Evolutionary conservation across 2,329 filamentous ascomycete genomes (phyloP).

Genomic region (Paecilomyces fulvus): DNA sequence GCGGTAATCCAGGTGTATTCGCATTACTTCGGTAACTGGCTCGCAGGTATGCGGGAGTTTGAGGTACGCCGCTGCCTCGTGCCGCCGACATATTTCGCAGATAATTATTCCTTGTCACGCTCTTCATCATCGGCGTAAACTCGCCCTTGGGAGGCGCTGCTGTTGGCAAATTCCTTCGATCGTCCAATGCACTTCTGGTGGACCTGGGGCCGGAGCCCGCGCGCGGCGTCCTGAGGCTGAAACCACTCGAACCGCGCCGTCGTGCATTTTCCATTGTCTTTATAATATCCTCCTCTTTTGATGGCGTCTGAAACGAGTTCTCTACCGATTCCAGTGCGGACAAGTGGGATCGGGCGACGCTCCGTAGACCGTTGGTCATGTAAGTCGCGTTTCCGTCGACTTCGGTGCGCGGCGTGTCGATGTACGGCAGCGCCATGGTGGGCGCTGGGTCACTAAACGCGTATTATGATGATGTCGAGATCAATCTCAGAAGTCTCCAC

Average conservation of each 20-base stretch:
- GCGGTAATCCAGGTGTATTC: slow-evolving; percentile 65
- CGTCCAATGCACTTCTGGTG: slow-evolving; percentile 48
- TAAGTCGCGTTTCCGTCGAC: slow-evolving; percentile 78
- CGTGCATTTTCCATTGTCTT: slow-evolving; percentile 62
- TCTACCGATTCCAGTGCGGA: slow-evolving; percentile 70
- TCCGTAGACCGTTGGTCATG: slow-evolving; percentile 58
- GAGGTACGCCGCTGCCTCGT: slow-evolving; percentile 47
- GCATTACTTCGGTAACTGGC: slow-evolving; percentile 57
- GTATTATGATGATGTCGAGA: neutral
- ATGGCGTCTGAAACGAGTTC: slow-evolving; percentile 75
- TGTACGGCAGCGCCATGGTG: slow-evolving; percentile 58
- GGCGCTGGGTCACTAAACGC: slow-evolving; percentile 10
- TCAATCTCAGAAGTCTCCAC: neutral
- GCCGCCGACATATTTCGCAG: slow-evolving; percentile 49
- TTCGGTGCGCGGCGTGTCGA: slow-evolving; percentile 76
- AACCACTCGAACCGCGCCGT: slow-evolving; percentile 41
- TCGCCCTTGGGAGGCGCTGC: slow-evolving; percentile 55
- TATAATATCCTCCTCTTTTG: slow-evolving; percentile 67
- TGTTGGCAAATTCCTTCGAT: slow-evolving; percentile 62
- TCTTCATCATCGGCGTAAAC: slow-evolving; percentile 90
- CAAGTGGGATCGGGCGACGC: slow-evolving; percentile 31
- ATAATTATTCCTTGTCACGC: slow-evolving; percentile 60
- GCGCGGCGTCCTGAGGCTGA: slow-evolving; percentile 65
- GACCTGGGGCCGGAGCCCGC: slow-evolving; percentile 48
- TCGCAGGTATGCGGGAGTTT: slow-evolving; percentile 62